Evolutionary conservation across 306 rosid species (phyloP).

Genomic region (Quillaja saponaria): DNA sequence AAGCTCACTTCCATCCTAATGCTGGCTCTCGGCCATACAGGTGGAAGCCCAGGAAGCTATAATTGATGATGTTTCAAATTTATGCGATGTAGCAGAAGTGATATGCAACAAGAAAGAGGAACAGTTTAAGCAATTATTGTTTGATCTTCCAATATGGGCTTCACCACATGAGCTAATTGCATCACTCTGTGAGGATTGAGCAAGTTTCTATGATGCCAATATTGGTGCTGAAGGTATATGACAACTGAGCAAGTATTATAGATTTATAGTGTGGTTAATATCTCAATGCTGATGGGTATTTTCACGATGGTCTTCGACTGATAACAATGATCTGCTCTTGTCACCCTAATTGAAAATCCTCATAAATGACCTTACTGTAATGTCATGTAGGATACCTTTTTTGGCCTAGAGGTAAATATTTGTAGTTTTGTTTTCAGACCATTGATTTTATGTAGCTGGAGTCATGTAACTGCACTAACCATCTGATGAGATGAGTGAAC

Average conservation of each 20-base stretch:
- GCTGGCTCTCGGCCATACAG: conserved; percentile 35
- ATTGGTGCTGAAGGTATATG: conserved; percentile 20
- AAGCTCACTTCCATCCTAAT: conserved; percentile 20
- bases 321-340: conserved; percentile 19
- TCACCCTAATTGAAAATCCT: conserved; percentile 32
- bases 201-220: conserved; percentile 18
- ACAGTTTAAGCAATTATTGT: conserved; percentile 43
- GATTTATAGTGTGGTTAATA: no score
- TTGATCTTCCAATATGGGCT: conserved; percentile 73
- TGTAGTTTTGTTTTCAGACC: conserved; percentile 30
- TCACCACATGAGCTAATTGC: conserved; percentile 60
- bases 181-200: conserved; percentile 50
- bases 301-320: conserved; percentile 23
- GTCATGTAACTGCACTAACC: conserved; percentile 36
- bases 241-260: no score
- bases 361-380: conserved; percentile 13
- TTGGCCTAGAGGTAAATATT: conserved; percentile 39
- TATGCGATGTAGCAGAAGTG: conserved; percentile 68
- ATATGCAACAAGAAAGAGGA: conserved; percentile 51
- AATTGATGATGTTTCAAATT: conserved; percentile 46
- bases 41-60: conserved; percentile 73
- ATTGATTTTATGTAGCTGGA: conserved; percentile 33
- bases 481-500: conserved; percentile 30
- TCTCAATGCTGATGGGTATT: no score
- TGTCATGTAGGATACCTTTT: conserved; percentile 35